Evolutionary conservation across 345 rosid genomes (phyloP), one percentile per base, ranked within the genome.

Genomic region (Boechera retrofracta): DNA sequence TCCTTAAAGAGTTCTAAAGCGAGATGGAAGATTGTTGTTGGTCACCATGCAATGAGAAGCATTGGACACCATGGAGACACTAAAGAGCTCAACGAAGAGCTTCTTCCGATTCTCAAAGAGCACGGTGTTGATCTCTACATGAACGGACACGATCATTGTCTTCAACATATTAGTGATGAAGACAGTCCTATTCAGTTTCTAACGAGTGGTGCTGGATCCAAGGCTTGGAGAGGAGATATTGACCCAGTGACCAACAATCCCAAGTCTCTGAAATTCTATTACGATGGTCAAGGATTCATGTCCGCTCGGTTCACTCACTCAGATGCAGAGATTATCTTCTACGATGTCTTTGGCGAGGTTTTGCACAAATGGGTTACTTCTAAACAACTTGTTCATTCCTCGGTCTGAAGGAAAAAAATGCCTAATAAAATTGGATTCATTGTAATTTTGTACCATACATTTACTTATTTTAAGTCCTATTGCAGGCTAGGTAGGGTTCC

Each of bases 131-230:
- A 89, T 52, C 74, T 86, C 7, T 89, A 89, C 75, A 86, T 87
- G 83, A 89, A 89, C 2, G 94, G 94, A 6, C 94, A 89, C 21
- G 90, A 89, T 42, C 92, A 89, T 54, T 86, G 90, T 59, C 87
- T 89, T 11, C 73, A 89, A 58, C 91, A 82, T 45, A 86, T 89
- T 7, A 78, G 82, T 51, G 86, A 86, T 44, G 78, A 73, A 18
- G 61, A 86, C 74, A 86, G 85, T 64, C 81, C 79, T 1, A 80
- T 86, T 15, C 89, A 82, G 69, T 89, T 86, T 65, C 39, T 89
- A 6, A 87, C 91, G 0, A 89, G 94, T 21, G 91, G 94, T n/a
- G 94, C 94, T 61, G 90, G 91, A 6, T 89, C 94, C 2, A 86
- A 83, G 62, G 90, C 94, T 2, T 89, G 94, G 89, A 85, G 91